Evolutionary conservation across 306 rosid species (phyloP).

Genomic region (Pterocarpus santalinus): DNA sequence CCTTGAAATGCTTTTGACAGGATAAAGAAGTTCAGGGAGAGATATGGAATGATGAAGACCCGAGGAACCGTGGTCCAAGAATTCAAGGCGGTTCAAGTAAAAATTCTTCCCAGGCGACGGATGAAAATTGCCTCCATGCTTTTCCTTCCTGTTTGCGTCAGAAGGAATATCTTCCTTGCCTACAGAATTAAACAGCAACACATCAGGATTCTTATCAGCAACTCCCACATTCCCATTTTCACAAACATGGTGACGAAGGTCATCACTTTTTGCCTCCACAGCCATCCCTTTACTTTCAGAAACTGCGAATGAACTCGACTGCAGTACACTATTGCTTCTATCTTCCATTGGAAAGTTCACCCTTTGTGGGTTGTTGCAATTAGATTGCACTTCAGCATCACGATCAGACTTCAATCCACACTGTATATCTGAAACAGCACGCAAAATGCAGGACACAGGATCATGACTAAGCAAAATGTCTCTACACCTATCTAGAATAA

Average conservation of each 20-base stretch:
- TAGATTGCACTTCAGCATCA: constrained; percentile 24
- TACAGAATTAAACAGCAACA: constrained; percentile 10
- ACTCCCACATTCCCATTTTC: constrained; percentile 26
- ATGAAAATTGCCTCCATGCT: constrained; percentile 5
- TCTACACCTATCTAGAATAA: constrained; percentile 60
- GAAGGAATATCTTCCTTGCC: constrained; percentile 42
- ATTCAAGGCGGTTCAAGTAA: constrained; percentile 68
- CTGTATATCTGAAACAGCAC: constrained; percentile 23
- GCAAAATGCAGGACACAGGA: constrained; percentile 56
- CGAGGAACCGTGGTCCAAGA: constrained; percentile 43
- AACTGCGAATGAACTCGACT: constrained; percentile 35
- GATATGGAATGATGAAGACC: constrained; percentile 54
- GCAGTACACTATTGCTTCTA: constrained; percentile 18
- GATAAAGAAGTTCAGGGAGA: constrained; percentile 74
- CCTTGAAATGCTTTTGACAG: constrained; percentile 67
- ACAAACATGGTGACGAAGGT: constrained; percentile 13
- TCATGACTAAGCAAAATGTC: constrained; percentile 66
- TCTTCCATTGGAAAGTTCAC: constrained; percentile 29
- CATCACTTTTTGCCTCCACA: constrained; percentile 36
- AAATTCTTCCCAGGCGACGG: constrained; percentile 76
- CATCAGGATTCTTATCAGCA: constrained; percentile 31
- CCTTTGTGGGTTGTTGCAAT: not conserved
- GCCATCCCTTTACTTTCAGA: constrained; percentile 39
- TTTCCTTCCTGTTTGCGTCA: constrained; percentile 38
- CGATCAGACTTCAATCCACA: constrained; percentile 11